Evolutionary conservation across 345 rosid species (phyloP).

Genomic region (Camelina neglecta): DNA sequence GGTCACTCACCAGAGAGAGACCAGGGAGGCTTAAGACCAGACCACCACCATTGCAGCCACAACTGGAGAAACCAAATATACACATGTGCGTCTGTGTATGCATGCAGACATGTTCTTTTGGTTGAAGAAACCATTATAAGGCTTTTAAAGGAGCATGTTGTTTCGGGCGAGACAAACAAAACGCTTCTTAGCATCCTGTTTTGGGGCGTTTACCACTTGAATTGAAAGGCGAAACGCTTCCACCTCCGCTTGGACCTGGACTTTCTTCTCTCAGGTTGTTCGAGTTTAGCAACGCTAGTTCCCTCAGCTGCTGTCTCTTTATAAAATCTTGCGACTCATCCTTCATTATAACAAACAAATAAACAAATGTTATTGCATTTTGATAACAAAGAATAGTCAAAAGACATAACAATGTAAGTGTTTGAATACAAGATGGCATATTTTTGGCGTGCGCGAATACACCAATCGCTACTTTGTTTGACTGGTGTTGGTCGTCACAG

Average conservation of each 20-base stretch:
- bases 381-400: constrained; percentile 26
- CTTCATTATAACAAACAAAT: constrained; percentile 48
- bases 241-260: constrained; percentile 82
- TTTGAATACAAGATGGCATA: neutral
- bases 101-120: constrained; percentile 39
- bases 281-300: constrained; percentile 90
- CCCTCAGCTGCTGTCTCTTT: constrained; percentile 97
- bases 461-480: constrained; percentile 35
- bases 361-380: neutral
- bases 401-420: neutral
- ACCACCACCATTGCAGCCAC: constrained; percentile 45
- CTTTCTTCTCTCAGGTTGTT: constrained; percentile 95
- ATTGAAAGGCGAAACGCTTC: constrained; percentile 93
- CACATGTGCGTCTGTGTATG: constrained; percentile 30
- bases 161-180: constrained; percentile 17
- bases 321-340: constrained; percentile 95
- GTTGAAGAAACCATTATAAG: constrained; percentile 30
- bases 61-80: constrained; percentile 32
- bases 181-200: constrained; percentile 72
- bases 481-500: constrained; percentile 31
- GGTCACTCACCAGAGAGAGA: constrained; percentile 48
- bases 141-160: neutral
- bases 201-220: constrained; percentile 97
- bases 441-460: constrained; percentile 35
- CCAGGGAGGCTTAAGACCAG: constrained; percentile 28